phyloP scores from a whole-genome alignment of 139 green algal species.

The Zygnema circumcarinatum region DNA sequence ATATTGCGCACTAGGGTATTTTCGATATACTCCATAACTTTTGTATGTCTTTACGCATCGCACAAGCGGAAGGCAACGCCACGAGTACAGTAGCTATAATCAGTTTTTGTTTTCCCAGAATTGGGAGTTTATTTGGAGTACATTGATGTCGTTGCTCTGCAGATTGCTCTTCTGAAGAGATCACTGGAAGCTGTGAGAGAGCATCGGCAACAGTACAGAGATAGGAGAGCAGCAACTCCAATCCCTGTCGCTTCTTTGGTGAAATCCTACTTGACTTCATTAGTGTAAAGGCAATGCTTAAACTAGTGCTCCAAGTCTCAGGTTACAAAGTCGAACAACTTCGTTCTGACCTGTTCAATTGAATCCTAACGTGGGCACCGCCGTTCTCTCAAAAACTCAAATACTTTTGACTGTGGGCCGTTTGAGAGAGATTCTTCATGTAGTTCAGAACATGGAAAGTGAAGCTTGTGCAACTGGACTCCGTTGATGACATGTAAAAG shows the following conservation, averaged over 20 bases:
- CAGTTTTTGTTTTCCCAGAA: no score
- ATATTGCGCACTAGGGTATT: constrained; percentile 65
- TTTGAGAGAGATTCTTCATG: not conserved
- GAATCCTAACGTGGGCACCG: no score
- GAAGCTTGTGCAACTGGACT: not conserved
- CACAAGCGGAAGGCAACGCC: no score
- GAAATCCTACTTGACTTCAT: not conserved
- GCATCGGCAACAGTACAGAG: constrained; percentile 76
- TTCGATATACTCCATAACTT: no score
- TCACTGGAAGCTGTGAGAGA: constrained; percentile 73
- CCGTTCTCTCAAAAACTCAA: no score
- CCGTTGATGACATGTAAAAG: not conserved
- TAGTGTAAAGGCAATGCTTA: not conserved
- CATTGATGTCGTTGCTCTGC: no score
- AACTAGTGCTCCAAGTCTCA: constrained; percentile 12
- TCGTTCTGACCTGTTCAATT: constrained; percentile 7
- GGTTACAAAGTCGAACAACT: not conserved
- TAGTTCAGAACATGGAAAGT: not conserved
- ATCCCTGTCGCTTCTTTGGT: constrained; percentile 90
- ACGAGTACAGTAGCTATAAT: no score
- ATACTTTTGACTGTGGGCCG: no score
- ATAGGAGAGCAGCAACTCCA: constrained; percentile 62
- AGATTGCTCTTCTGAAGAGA: constrained; percentile 65
- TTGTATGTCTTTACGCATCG: constrained; percentile 50
- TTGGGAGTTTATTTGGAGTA: no score